These are phyloP conservation scores for Zasmidium angulare DNA, from an alignment of 2,329 filamentous ascomycete species.

Conservation along the genomic window DNA sequence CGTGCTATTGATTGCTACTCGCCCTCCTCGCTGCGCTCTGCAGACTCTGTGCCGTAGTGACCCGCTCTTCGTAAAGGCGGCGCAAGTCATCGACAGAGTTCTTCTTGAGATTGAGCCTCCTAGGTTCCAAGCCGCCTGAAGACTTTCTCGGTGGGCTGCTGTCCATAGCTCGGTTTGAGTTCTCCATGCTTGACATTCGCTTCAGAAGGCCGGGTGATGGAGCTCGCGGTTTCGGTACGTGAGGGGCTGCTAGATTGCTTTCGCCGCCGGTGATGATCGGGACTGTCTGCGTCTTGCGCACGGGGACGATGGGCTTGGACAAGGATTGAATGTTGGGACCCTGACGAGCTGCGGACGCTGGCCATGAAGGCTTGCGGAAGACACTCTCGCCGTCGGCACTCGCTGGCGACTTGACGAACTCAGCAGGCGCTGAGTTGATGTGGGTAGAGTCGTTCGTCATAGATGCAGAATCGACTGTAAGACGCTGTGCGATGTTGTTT, in stretches of 20 bases:
- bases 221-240: constrained; percentile 29
- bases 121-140: constrained; percentile 22
- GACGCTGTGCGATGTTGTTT: constrained; percentile 13
- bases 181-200: constrained; percentile 48
- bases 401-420: not conserved
- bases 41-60: constrained; percentile 36
- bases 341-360: constrained; percentile 30
- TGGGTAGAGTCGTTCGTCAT: constrained; percentile 9
- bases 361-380: constrained; percentile 36
- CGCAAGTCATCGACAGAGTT: constrained; percentile 49
- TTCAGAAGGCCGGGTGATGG: constrained; percentile 46
- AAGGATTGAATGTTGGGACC: constrained; percentile 21
- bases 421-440: constrained; percentile 8
- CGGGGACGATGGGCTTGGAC: constrained; percentile 24
- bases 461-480: constrained; percentile 3
- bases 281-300: constrained; percentile 16
- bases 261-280: constrained; percentile 14
- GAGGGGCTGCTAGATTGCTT: constrained; percentile 2
- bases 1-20: constrained; percentile 12
- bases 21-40: constrained; percentile 16
- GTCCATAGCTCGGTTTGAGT: constrained; percentile 13
- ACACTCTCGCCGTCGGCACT: constrained; percentile 12
- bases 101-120: constrained; percentile 45
- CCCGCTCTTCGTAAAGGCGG: constrained; percentile 50
- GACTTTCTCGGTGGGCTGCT: constrained; percentile 3